Evolutionary conservation across 2,329 filamentous ascomycete species (phyloP), one percentile per base, ranked within the genome.

Genomic region (Didymella sp.): DNA sequence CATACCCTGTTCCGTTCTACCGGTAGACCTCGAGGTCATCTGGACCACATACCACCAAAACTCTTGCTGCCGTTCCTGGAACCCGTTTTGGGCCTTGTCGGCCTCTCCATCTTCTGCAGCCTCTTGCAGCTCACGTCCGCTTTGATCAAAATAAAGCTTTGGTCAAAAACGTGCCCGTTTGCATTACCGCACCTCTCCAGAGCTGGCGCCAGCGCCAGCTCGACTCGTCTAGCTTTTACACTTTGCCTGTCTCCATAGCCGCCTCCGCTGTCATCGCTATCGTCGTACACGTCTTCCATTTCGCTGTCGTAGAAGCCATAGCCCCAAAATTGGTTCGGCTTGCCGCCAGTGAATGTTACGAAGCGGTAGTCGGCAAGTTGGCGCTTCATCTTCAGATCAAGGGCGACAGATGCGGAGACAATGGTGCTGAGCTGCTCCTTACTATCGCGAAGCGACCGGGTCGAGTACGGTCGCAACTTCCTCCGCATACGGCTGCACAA

Each of bases 161-260:
- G 69, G 33, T 75, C 73, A 55, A 75, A 75, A 3, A 74, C 61
- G 60, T 75, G 70, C 17, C 74, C 74, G 45, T 75, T 76, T 24
- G 74, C 71, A 61, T 75, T 75, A 19, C 74, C 74, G 31, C 73
- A 75, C 57, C 74, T 64, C 56, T 76, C 74, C 21, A 76, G 58
- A 28, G 74, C 74, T 40, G 74, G 74, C n/a, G 74, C 74, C 51
- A 75, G 62, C 17, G 68, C 67, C 7, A 76, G 56, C 48, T 76
- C 72, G 1, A 76, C 74, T 42, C 60, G 56, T 48, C 70, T 67
- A 5, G 62, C 52, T 40, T 65, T 68, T 7, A 43, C 53, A 38
- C 55, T 59, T 11, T 52, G 52, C 25, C 27, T 55, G 12, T 56
- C 56, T 15, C 56, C 52, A 27, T 64, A 67, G 25, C 58, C 60